A percentile compares a stretch with the other conserved stretches of the same genome.
phyloP scores from a whole-genome alignment of 1,284 basidiomycete species.

The Fomitopsis betulina region DNA sequence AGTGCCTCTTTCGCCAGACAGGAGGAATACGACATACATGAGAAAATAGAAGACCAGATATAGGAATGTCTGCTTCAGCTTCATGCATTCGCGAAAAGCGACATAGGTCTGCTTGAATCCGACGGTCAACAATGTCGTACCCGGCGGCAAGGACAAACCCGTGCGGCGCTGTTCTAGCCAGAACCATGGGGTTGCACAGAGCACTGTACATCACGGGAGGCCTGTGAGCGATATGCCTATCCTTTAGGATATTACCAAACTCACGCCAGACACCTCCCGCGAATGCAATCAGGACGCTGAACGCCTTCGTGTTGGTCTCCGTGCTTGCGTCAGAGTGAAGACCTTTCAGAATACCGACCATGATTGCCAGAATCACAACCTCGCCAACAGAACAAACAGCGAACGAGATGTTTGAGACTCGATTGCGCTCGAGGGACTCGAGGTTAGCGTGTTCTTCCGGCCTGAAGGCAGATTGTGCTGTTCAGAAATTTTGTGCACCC shows the following conservation, averaged over 20 bases:
- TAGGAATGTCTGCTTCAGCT: slow-evolving; percentile 71
- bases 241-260: slow-evolving; percentile 23
- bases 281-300: slow-evolving; percentile 74
- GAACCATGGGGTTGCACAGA: slow-evolving; percentile 79
- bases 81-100: slow-evolving; percentile 62
- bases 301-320: slow-evolving; percentile 75
- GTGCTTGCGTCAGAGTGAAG: slow-evolving; percentile 58
- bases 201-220: slow-evolving; percentile 33
- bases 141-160: slow-evolving; percentile 59
- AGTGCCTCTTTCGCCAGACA: slow-evolving; percentile 41
- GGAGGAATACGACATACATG: slow-evolving; percentile 42
- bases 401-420: slow-evolving; percentile 79
- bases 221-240: slow-evolving; percentile 4
- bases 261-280: slow-evolving; percentile 71
- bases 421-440: slow-evolving; percentile 69
- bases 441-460: slow-evolving; percentile 52
- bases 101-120: slow-evolving; percentile 69
- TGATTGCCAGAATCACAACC: slow-evolving; percentile 66
- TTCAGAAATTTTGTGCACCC: too few relatives aligned
- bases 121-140: slow-evolving; percentile 61
- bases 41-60: slow-evolving; percentile 77
- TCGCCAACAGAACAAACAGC: slow-evolving; percentile 70
- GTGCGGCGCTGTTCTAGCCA: slow-evolving; percentile 65
- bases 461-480: slow-evolving; percentile 27
- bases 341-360: slow-evolving; percentile 75